phyloP scores from a whole-genome alignment of 352 stramenopile species.

The Pythium aphanidermatum region DNA sequence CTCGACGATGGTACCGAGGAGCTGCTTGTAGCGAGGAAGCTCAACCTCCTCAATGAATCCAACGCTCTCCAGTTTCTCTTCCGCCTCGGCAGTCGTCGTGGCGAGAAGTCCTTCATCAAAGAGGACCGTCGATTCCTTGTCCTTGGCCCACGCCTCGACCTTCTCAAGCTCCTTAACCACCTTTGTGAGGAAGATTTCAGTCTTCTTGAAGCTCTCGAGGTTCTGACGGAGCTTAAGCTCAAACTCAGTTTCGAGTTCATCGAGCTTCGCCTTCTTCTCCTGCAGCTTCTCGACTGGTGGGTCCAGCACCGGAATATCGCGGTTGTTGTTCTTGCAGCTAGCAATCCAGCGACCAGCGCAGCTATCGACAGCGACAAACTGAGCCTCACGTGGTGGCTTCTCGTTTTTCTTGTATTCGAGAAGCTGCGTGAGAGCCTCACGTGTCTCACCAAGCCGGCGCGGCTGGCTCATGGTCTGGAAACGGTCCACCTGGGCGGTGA shows the following conservation, averaged over 20 bases:
- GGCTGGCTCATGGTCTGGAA: slow-evolving; percentile 72
- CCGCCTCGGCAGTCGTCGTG: slow-evolving; percentile 53
- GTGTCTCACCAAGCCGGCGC: slow-evolving; percentile 60
- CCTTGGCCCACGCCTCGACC: slow-evolving; percentile 74
- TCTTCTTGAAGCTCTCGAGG: slow-evolving; percentile 79
- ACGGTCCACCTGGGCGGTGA: slow-evolving; percentile 55
- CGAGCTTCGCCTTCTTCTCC: slow-evolving; percentile 59
- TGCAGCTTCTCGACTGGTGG: slow-evolving; percentile 78
- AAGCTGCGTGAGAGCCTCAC: slow-evolving; percentile 54
- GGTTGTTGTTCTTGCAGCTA: slow-evolving; percentile 86
- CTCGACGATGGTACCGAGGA: slow-evolving; percentile 58
- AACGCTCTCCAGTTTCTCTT: slow-evolving; percentile 82
- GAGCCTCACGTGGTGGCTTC: slow-evolving; percentile 72
- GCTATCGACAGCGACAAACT: slow-evolving; percentile 76
- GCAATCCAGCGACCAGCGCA: slow-evolving; percentile 76
- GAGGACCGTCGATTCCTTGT: slow-evolving; percentile 64
- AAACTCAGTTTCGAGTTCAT: slow-evolving; percentile 62
- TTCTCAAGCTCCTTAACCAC: slow-evolving; percentile 85
- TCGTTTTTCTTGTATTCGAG: slow-evolving; percentile 87
- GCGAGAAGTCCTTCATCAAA: slow-evolving; percentile 55
- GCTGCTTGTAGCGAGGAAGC: slow-evolving; percentile 75
- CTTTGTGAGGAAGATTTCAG: slow-evolving; percentile 71
- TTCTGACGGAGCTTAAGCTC: slow-evolving; percentile 71
- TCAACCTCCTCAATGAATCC: slow-evolving; percentile 80
- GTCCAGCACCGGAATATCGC: slow-evolving; percentile 55